Evolutionary conservation across 1,139 yeast species (phyloP), one percentile per base, ranked within the genome.

Genomic region (Nematodospora anomalae): DNA sequence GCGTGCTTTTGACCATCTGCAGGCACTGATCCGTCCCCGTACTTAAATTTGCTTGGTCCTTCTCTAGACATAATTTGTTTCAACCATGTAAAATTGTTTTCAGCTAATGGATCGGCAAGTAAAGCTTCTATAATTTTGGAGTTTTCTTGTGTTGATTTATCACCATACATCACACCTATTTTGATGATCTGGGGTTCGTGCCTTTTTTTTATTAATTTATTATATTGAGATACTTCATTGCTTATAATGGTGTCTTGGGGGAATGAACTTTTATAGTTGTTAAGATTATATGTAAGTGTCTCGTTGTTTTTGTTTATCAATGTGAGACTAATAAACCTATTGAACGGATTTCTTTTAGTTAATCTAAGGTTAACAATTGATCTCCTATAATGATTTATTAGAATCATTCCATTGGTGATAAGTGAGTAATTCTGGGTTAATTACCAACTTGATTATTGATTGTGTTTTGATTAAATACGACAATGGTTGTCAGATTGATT

Each of bases 81-180:
- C 25, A 61, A 64, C 76, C 76, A 69, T 6, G 25, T 21, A 18
- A 52, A 42, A 38, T 61, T 66, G 9, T 52, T 52, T 5, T 53
- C 53, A 6, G 76, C 59, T 39, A 71, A 55, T 2, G 76, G 76
- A 41, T 71, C 76, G 1, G 75, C 67, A 25, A 71, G 49, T 3
- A 71, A 43, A 0, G 60, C 44, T 36, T 69, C 74, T 3, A 71
- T 34, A 4, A 71, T 32, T 43, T 51, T 63, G 14, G 71, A 60
- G 1, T 43, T 41, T 6, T 33, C 27, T 23, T 51, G 50, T 5
- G 50, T 40, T 3, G 33, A 35, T 6, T 52, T 53, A 39, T 58
- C 53, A 14, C 52, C 58, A 32, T 62, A 62, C 2, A 64, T 33
- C 2, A 71, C 35, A 0, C 74, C 76, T 8, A 69, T 52, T 30